Evolutionary conservation across 2,329 filamentous ascomycete genomes (phyloP).

Genomic region (Penicillium sp.): DNA sequence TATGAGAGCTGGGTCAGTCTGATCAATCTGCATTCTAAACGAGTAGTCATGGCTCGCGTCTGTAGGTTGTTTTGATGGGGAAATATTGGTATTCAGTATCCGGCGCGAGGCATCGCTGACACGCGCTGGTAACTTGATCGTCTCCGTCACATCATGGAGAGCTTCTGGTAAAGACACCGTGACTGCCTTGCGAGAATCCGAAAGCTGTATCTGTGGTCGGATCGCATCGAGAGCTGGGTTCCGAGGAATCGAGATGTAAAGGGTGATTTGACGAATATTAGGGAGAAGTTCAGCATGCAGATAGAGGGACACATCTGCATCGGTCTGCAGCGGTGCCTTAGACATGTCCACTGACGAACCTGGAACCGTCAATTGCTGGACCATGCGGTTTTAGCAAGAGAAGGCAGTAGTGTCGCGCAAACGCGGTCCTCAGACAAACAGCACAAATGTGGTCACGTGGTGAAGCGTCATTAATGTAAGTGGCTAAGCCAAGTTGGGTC

Average conservation of each 20-base stretch:
- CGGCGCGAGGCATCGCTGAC: slow-evolving; percentile 31
- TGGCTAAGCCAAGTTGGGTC: too few species aligned
- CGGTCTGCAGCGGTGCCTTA: neutral
- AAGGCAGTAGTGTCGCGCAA: neutral
- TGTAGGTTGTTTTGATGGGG: slow-evolving; percentile 24
- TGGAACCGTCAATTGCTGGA: neutral
- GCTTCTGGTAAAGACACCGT: slow-evolving; percentile 37
- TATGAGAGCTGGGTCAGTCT: slow-evolving; percentile 23
- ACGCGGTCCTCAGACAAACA: neutral
- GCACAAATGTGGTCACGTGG: neutral
- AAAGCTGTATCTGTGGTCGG: slow-evolving; percentile 29
- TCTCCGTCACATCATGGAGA: slow-evolving; percentile 28
- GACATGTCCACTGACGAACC: slow-evolving; percentile 1
- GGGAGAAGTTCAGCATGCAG: slow-evolving; percentile 63
- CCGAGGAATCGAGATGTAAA: slow-evolving; percentile 53
- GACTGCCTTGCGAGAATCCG: slow-evolving; percentile 36
- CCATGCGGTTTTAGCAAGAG: neutral
- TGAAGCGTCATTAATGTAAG: too few species aligned
- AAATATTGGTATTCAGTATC: slow-evolving; percentile 15
- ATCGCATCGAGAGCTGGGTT: slow-evolving; percentile 4
- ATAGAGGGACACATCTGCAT: slow-evolving; percentile 27
- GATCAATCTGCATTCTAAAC: slow-evolving; percentile 55
- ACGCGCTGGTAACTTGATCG: slow-evolving; percentile 51
- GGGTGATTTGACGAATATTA: slow-evolving; percentile 60
- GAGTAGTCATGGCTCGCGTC: slow-evolving; percentile 45